A percentile compares a stretch with the other conserved stretches of the same genome.
phyloP scores from a whole-genome alignment of 1,284 basidiomycete genomes.

The Ganoderma resinaceum region DNA sequence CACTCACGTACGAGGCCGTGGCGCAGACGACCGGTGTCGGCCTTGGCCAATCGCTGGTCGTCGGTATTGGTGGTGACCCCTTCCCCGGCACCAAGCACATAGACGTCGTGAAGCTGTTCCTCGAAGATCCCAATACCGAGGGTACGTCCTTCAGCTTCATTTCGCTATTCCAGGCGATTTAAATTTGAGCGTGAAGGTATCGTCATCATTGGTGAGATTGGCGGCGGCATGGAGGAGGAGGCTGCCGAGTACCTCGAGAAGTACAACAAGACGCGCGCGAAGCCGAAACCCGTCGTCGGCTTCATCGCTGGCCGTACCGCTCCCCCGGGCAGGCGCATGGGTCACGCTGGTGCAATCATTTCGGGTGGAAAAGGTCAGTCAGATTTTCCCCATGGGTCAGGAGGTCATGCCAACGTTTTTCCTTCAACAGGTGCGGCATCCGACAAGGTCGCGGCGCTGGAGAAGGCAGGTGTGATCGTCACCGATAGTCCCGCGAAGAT shows the following conservation, averaged over 20 bases:
- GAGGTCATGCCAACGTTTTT: background rate
- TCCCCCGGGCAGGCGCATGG: conserved; percentile 98
- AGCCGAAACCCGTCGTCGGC: conserved; percentile 96
- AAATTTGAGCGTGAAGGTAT: conserved; percentile 64
- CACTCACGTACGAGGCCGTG: conserved; percentile 92
- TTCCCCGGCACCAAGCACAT: conserved; percentile 98
- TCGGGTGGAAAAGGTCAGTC: conserved; percentile 90
- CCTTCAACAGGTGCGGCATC: conserved; percentile 76
- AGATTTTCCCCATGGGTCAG: background rate
- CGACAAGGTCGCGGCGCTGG: conserved; percentile 96
- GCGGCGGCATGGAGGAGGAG: conserved; percentile 99
- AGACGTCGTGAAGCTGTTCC: conserved; percentile 96
- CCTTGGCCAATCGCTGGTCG: conserved; percentile 95
- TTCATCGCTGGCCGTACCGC: conserved; percentile 99
- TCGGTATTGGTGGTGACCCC: conserved; percentile 99
- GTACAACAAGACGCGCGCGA: conserved; percentile 89
- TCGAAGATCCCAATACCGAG: conserved; percentile 92
- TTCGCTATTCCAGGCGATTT: background rate
- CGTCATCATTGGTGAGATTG: conserved; percentile 99
- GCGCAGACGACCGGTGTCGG: conserved; percentile 96
- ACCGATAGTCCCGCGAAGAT: conserved; percentile 98
- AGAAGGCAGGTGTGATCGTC: conserved; percentile 92
- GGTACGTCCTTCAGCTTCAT: conserved; percentile 52
- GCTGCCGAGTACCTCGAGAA: conserved; percentile 95
- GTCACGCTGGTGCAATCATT: conserved; percentile 98